A percentile compares a stretch with the other conserved stretches of the same genome.
Evolutionary conservation across 2,329 filamentous ascomycete genomes (phyloP).

Genomic region (Scedosporium aurantiacum): DNA sequence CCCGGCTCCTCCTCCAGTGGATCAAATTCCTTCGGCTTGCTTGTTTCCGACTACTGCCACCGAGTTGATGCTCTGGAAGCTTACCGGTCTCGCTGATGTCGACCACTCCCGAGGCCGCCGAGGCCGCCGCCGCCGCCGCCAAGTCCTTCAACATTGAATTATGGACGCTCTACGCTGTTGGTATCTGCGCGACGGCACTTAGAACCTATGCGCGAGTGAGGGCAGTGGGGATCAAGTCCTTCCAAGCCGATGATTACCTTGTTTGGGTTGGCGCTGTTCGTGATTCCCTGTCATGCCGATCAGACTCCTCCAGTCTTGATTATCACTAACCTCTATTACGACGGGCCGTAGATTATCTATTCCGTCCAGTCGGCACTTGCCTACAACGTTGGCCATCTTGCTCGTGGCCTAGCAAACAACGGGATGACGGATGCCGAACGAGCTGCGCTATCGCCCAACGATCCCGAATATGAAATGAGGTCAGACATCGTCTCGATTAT

Average conservation of each 20-base stretch:
- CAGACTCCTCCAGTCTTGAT: neutral
- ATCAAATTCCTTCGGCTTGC: neutral
- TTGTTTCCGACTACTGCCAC: neutral
- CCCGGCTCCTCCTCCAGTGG: neutral
- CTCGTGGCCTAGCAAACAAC: constrained; percentile 43
- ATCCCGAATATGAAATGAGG: constrained; percentile 32
- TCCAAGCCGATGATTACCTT: constrained; percentile 20
- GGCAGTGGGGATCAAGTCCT: constrained; percentile 13
- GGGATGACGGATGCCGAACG: constrained; percentile 42
- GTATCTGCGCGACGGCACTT: constrained; percentile 15
- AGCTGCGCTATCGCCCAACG: constrained; percentile 27
- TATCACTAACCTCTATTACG: neutral
- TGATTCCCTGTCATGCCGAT: neutral
- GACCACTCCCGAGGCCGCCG: neutral
- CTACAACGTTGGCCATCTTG: constrained; percentile 37
- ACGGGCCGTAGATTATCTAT: constrained; percentile 34
- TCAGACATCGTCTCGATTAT: constrained; percentile 9
- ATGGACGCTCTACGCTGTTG: constrained; percentile 19
- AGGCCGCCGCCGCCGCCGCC: neutral
- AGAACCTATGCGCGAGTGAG: constrained; percentile 19
- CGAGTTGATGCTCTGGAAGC: neutral
- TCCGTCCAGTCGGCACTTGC: constrained; percentile 37
- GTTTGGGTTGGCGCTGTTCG: constrained; percentile 14
- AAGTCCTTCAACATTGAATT: constrained; percentile 12
- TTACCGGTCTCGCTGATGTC: neutral